These are phyloP conservation scores for Pyrenula massariospora DNA, from an alignment of 495 filamentous ascomycete genomes.

Conservation along the genomic window DNA sequence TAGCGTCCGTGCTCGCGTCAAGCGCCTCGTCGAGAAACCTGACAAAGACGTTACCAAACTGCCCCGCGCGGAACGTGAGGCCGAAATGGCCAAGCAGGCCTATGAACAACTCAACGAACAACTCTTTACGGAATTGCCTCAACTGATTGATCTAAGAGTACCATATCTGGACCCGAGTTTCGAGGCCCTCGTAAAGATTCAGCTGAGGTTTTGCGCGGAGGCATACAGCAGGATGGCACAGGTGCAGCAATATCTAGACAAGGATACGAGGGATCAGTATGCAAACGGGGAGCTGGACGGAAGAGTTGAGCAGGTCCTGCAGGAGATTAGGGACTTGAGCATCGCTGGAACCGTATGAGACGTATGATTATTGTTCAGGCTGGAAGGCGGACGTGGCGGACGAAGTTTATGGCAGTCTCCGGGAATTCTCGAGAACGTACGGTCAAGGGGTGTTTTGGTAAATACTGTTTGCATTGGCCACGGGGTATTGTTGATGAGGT, in stretches of 20 bases:
- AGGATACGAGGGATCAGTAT: conserved; percentile 94
- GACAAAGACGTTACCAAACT: conserved; percentile 96
- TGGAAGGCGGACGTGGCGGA: no score
- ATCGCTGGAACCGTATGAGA: conserved; percentile 60
- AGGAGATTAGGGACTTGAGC: conserved; percentile 93
- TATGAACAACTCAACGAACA: conserved; percentile 97
- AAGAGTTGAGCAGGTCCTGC: conserved; percentile 87
- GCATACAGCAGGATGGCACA: conserved; percentile 96
- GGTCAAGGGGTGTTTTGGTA: no score
- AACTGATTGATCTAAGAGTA: conserved; percentile 92
- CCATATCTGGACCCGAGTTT: conserved; percentile 95
- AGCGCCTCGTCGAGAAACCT: conserved; percentile 93
- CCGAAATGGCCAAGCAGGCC: conserved; percentile 80
- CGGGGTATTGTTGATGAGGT: no score
- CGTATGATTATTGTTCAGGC: no score
- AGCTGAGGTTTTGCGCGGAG: conserved; percentile 93
- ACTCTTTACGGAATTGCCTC: conserved; percentile 83
- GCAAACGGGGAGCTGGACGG: conserved; percentile 86
- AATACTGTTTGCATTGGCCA: no score
- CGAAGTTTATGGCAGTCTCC: no score
- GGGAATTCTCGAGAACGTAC: no score
- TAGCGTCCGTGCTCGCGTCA: conserved; percentile 85
- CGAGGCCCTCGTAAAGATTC: conserved; percentile 96
- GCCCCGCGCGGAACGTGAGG: conserved; percentile 85
- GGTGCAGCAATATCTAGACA: conserved; percentile 96